Evolutionary conservation across 2,329 filamentous ascomycete species (phyloP).

Genomic region (Colletotrichum sp.): DNA sequence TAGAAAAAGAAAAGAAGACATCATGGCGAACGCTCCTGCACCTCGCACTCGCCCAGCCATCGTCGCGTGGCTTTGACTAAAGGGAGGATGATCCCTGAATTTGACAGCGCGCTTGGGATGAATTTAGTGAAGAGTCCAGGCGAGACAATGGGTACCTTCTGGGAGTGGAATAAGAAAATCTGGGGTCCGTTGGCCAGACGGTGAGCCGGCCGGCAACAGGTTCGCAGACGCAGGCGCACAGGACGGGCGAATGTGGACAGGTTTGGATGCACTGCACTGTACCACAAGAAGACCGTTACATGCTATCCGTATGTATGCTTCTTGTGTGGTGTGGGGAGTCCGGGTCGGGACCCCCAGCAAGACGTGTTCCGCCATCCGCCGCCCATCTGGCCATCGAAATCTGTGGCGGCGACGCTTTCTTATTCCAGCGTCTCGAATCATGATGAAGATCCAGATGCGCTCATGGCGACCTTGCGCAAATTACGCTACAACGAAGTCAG

Average conservation of each 20-base stretch:
- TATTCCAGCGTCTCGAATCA: conserved; percentile 17
- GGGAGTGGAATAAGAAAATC: conserved; percentile 9
- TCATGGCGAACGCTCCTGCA: conserved; percentile 17
- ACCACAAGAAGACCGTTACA: conserved; percentile 9
- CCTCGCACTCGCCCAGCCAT: conserved; percentile 10
- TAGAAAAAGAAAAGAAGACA: background rate
- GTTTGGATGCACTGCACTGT: background rate
- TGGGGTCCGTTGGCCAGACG: conserved; percentile 10
- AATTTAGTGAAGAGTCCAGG: conserved; percentile 17
- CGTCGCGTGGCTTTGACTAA: conserved; percentile 15
- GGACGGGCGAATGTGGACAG: background rate
- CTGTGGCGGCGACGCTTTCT: conserved; percentile 17
- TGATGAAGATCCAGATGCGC: conserved; percentile 15
- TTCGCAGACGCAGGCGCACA: conserved; percentile 3
- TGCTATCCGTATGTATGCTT: background rate
- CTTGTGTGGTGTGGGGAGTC: background rate
- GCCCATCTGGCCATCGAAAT: conserved; percentile 12
- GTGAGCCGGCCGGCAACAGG: background rate
- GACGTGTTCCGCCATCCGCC: background rate
- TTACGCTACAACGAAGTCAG: background rate
- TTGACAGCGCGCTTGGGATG: background rate
- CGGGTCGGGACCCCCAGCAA: background rate
- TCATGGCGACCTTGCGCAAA: conserved; percentile 8
- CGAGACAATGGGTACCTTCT: background rate
- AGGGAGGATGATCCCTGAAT: conserved; percentile 13